Percentiles rank a stretch among this genome's conserved stretches.
phyloP scores from a whole-genome alignment of 2,329 filamentous ascomycete species.

The Colletotrichum limetticola region DNA sequence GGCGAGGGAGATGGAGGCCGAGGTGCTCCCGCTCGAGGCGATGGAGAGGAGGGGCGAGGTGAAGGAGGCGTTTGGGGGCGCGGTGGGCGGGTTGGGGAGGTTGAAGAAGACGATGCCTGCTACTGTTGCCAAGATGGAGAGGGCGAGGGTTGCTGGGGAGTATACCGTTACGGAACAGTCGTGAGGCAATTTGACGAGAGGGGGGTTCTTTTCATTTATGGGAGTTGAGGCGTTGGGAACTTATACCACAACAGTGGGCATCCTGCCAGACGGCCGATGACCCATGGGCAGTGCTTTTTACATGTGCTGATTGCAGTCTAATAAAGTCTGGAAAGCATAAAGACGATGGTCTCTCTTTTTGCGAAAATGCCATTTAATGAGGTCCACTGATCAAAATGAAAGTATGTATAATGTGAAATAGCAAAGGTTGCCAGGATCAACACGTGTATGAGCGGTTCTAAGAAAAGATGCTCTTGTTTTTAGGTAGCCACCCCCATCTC shows the following conservation, averaged over 20 bases:
- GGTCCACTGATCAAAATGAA: slow-evolving; percentile 1
- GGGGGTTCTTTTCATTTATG: background rate
- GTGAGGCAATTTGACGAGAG: background rate
- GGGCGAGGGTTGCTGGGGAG: slow-evolving; percentile 68
- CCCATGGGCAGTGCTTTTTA: background rate
- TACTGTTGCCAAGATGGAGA: slow-evolving; percentile 72
- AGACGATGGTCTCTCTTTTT: background rate
- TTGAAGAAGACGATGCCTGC: slow-evolving; percentile 71
- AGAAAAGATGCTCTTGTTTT: slow-evolving; percentile 33
- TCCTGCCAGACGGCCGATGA: background rate
- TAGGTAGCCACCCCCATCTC: slow-evolving; percentile 5
- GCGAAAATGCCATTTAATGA: background rate
- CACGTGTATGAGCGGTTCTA: slow-evolving; percentile 25
- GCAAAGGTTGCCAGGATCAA: slow-evolving; percentile 1
- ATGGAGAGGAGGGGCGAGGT: slow-evolving; percentile 58
- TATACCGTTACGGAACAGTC: slow-evolving; percentile 61
- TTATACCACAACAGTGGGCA: slow-evolving; percentile 12
- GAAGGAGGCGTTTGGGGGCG: slow-evolving; percentile 57
- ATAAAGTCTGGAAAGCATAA: background rate
- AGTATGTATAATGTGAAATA: slow-evolving; percentile 29
- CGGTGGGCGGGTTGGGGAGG: slow-evolving; percentile 61
- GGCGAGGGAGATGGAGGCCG: slow-evolving; percentile 37
- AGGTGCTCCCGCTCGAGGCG: slow-evolving; percentile 43
- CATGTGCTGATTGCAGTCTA: background rate
- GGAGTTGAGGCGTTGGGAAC: slow-evolving; percentile 16